These are phyloP conservation scores for Herpetomonas tarakana DNA, from an alignment of 208 protist species.

Conservation along the genomic window DNA sequence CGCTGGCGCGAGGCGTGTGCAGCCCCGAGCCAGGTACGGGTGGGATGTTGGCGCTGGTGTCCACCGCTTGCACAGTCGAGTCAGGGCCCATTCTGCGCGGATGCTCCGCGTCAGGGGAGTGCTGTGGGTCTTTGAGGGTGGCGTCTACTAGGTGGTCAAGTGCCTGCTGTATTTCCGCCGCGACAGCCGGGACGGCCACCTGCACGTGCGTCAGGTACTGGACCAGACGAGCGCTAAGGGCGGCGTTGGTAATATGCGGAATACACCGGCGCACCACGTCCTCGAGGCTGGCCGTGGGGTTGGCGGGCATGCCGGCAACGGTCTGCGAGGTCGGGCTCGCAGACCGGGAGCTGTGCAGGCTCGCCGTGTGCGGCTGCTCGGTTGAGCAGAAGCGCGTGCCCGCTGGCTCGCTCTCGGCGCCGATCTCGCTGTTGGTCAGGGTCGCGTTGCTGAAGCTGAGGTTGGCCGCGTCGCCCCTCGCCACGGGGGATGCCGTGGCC, in stretches of 20 bases:
- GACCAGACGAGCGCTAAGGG: constrained; percentile 64
- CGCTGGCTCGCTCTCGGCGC: neutral
- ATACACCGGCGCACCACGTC: constrained; percentile 72
- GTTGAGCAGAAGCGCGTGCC: neutral
- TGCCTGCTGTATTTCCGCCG: constrained; percentile 43
- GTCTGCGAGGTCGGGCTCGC: constrained; percentile 1
- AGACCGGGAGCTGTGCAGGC: neutral
- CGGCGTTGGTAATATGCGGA: constrained; percentile 52
- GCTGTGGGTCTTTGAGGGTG: constrained; percentile 48
- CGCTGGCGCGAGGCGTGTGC: too few species aligned
- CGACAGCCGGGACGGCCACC: constrained; percentile 39
- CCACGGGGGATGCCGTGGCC: neutral
- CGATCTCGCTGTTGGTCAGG: neutral
- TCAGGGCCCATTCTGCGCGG: constrained; percentile 8
- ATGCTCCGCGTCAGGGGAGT: constrained; percentile 7
- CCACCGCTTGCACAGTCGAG: constrained; percentile 6
- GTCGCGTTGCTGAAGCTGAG: constrained; percentile 1
- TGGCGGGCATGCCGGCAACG: constrained; percentile 1
- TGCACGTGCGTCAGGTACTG: constrained; percentile 52
- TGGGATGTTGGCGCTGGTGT: neutral
- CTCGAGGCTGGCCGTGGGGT: constrained; percentile 32
- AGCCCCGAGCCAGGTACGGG: neutral
- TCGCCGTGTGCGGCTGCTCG: neutral
- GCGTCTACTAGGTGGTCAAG: constrained; percentile 75
- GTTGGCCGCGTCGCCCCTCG: neutral